phyloP scores from a whole-genome alignment of 176 grass and related monocot species.

The Thinopyrum elongatum region DNA sequence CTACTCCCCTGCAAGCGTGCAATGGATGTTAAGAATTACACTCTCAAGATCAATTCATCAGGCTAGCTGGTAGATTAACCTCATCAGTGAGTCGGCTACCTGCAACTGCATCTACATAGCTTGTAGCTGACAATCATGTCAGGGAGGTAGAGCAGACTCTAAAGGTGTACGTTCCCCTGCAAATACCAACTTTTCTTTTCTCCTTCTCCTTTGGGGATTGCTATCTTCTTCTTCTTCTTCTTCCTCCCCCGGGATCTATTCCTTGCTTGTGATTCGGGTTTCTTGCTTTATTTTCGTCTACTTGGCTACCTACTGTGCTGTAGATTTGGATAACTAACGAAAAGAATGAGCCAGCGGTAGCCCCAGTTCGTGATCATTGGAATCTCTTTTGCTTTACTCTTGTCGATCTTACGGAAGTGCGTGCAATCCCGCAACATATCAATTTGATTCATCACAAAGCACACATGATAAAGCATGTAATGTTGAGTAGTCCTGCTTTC shows the following conservation, averaged over 20 bases:
- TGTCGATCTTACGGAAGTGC: not conserved
- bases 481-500: not conserved
- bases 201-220: constrained; percentile 15
- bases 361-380: constrained; percentile 4
- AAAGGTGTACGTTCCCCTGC: constrained; percentile 26
- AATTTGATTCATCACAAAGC: constrained; percentile 16
- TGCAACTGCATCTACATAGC: not conserved
- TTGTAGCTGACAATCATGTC: not conserved
- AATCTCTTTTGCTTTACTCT: constrained; percentile 35
- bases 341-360: constrained; percentile 16
- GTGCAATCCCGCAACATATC: not conserved
- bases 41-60: not conserved
- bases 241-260: constrained; percentile 42
- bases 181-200: not conserved
- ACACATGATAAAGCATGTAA: not conserved
- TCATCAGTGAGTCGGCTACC: not conserved
- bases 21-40: not conserved
- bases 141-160: not conserved
- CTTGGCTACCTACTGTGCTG: constrained; percentile 11
- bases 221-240: constrained; percentile 9
- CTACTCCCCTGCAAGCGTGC: not conserved
- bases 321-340: constrained; percentile 8
- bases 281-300: not conserved
- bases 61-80: not conserved
- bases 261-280: constrained; percentile 75